Evolutionary conservation across 1,284 basidiomycete genomes (phyloP), one percentile per base, ranked within the genome.

Genomic region (Rhizoctonia solani): DNA sequence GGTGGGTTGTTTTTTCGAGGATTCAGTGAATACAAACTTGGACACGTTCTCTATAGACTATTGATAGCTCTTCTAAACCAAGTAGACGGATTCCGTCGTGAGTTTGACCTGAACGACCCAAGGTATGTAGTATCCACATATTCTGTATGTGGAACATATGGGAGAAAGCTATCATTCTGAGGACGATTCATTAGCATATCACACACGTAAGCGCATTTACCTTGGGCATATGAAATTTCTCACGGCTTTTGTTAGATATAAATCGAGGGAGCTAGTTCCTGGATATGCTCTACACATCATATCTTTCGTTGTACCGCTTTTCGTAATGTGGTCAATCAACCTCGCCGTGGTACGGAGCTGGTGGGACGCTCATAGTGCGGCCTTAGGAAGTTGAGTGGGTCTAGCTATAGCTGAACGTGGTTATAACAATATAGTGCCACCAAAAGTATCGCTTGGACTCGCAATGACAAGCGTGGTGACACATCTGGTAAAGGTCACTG

Each of bases 291-390:
- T 66, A 27, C 50, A 66, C 11, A 14, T 91, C 44, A 87, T 95
- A 67, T 85, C 87, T 37, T 76, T 89, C 46, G 83, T 85, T 3
- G 80, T 89, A 2, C 92, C 93, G 0, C 75, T 91, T 4, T 71
- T 87, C 14, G 76, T 93, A 37, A 85, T 93, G 72, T 81, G 87
- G 19, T 72, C 84, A 5, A 82, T 95, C 71, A 90, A 92, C 72
- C 70, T 87, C 23, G 66, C 89, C 11, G 86, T 92, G 21, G 79
- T 92, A 13, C 83, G 88, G 27, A 90, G 87, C 4, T 86, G 87
- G 78, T 97, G 94, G 93, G 95, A 98, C 74, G 80, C 90, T 29
- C 95, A 98, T 76, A 89, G 86, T 73, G 84, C 89, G 55, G 81
- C 87, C 19, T 82, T 95, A 9, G 94, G 93, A 47, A 78, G 88